Evolutionary conservation across 441 rosid genomes (phyloP).

Genomic region (Raphanus hybrid): DNA sequence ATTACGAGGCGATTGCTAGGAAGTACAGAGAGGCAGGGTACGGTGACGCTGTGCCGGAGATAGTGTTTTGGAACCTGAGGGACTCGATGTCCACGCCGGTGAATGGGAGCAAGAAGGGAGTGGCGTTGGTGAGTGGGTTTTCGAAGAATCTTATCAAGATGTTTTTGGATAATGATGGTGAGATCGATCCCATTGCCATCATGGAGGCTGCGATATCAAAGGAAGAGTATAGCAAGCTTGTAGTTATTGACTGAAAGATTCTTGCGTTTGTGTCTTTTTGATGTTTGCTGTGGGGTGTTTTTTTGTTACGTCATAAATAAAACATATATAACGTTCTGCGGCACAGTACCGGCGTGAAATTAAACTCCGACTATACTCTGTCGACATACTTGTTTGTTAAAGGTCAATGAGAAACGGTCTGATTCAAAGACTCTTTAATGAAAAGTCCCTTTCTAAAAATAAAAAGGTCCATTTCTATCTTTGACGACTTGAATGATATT

Average conservation of each 20-base stretch:
- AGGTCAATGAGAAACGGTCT: background rate
- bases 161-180: constrained; percentile 52
- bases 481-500: background rate
- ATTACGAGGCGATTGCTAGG: constrained; percentile 49
- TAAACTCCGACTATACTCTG: too few species aligned
- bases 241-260: constrained; percentile 19
- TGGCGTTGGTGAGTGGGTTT: constrained; percentile 65
- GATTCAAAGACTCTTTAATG: background rate
- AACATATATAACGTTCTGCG: background rate
- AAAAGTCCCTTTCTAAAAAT: background rate
- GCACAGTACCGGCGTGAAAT: background rate
- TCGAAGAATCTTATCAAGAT: constrained; percentile 63
- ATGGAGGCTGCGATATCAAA: constrained; percentile 55
- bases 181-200: constrained; percentile 38
- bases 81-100: constrained; percentile 63
- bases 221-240: constrained; percentile 50
- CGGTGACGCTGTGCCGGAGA: constrained; percentile 24
- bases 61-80: constrained; percentile 73
- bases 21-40: constrained; percentile 23
- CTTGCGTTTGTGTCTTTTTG: background rate
- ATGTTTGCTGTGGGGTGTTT: background rate
- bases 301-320: background rate
- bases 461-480: too few species aligned
- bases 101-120: constrained; percentile 45
- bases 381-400: too few species aligned